These are phyloP conservation scores for Monilinia vaccinii-corymbosi DNA, from an alignment of 2,329 filamentous ascomycete species.

Conservation along the genomic window DNA sequence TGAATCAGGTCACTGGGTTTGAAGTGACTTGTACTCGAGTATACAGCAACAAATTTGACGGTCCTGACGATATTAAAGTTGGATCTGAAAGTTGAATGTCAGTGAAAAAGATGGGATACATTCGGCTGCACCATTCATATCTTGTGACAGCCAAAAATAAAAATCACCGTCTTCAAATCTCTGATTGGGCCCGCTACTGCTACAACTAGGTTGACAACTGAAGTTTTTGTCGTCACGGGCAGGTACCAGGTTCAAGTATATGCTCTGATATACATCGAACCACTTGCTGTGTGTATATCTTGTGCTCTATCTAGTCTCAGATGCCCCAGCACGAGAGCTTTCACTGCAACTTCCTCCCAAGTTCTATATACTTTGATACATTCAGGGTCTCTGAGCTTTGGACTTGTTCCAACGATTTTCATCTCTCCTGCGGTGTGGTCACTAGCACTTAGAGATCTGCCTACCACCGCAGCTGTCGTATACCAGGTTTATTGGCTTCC, in stretches of 20 bases:
- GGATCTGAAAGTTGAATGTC: too few relatives aligned
- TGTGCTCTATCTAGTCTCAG: neutral
- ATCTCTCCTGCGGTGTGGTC: too few relatives aligned
- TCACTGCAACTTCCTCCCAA: neutral
- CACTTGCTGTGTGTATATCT: neutral
- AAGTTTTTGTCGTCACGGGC: neutral
- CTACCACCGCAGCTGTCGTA: neutral
- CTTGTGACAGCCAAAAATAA: too few relatives aligned
- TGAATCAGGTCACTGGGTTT: neutral
- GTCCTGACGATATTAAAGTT: too few relatives aligned
- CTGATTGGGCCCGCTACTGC: neutral
- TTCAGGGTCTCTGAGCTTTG: too few relatives aligned
- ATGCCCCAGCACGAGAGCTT: neutral
- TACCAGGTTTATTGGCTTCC: too few relatives aligned
- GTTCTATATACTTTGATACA: too few relatives aligned
- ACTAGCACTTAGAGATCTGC: neutral
- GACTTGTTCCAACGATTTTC: too few relatives aligned
- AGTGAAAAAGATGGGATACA: too few relatives aligned
- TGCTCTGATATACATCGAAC: neutral
- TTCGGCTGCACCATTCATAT: too few relatives aligned
- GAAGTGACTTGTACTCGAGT: too few relatives aligned
- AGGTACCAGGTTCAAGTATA: neutral
- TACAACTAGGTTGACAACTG: neutral
- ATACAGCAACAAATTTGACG: too few relatives aligned
- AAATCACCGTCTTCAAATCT: neutral